Evolutionary conservation across 1,284 basidiomycete genomes (phyloP).

Genomic region (Clitocybe nebularis): DNA sequence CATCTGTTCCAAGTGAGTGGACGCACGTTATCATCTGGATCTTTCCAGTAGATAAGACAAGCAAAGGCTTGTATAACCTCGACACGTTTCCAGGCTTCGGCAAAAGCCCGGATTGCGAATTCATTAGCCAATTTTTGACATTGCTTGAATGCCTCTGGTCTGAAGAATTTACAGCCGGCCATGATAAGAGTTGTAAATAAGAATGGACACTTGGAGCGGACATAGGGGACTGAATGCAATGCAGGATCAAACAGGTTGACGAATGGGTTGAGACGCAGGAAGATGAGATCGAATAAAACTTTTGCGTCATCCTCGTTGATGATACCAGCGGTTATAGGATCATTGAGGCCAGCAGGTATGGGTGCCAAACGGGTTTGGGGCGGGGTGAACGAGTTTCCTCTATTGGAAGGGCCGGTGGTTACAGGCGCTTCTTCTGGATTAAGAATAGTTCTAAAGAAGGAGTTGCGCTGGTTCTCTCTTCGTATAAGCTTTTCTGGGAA

Average conservation of each 20-base stretch:
- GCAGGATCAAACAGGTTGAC: slow-evolving; percentile 81
- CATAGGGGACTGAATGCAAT: slow-evolving; percentile 69
- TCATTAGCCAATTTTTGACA: slow-evolving; percentile 69
- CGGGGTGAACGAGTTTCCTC: slow-evolving; percentile 31
- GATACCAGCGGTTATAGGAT: slow-evolving; percentile 67
- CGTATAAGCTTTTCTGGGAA: slow-evolving; percentile 72
- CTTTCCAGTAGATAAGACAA: slow-evolving; percentile 84
- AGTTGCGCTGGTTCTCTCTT: slow-evolving; percentile 64
- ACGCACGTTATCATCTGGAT: slow-evolving; percentile 71
- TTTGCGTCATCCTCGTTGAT: slow-evolving; percentile 64
- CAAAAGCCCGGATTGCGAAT: slow-evolving; percentile 70
- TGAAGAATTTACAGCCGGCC: slow-evolving; percentile 83
- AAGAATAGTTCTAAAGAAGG: slow-evolving; percentile 78
- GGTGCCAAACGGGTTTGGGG: slow-evolving; percentile 29
- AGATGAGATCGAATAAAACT: slow-evolving; percentile 70
- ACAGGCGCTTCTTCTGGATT: slow-evolving; percentile 58
- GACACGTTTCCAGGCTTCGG: slow-evolving; percentile 70
- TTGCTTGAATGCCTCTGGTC: slow-evolving; percentile 59
- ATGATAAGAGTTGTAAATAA: slow-evolving; percentile 80
- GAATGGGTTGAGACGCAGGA: slow-evolving; percentile 78
- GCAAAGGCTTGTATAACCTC: slow-evolving; percentile 83
- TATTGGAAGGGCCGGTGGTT: slow-evolving; percentile 25
- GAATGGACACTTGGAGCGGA: slow-evolving; percentile 72
- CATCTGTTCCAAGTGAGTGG: slow-evolving; percentile 9
- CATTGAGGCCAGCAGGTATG: slow-evolving; percentile 39